Evolutionary conservation across 805 yeast species (phyloP).

Genomic region (Yamadazyma nakazawae): DNA sequence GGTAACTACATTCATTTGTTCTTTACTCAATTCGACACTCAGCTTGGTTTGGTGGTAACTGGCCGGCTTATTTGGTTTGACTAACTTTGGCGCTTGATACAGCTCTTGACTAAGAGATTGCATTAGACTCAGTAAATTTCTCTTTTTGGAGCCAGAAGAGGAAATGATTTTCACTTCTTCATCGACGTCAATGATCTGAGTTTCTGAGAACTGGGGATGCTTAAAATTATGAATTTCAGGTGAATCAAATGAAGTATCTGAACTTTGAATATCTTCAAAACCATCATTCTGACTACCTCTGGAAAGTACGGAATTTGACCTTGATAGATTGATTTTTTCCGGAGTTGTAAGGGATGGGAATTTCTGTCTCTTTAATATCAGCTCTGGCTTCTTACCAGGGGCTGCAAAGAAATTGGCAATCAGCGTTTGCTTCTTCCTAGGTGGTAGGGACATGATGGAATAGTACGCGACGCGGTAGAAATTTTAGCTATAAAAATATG

Average conservation of each 20-base stretch:
- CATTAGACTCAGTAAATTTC: constrained; percentile 1
- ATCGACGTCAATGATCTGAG: not conserved
- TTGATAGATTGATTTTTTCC: constrained; percentile 7
- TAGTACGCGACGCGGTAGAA: constrained; percentile 1
- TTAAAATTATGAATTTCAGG: constrained; percentile 35
- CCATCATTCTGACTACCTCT: constrained; percentile 19
- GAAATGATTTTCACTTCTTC: not conserved
- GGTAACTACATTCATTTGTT: constrained; percentile 48
- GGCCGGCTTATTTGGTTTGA: not conserved
- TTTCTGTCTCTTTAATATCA: not conserved
- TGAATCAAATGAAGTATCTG: constrained; percentile 37
- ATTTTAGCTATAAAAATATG: not conserved
- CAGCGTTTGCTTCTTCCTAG: constrained; percentile 20
- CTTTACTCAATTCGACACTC: constrained; percentile 26
- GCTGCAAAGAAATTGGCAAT: constrained; percentile 27
- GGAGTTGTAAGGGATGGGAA: constrained; percentile 7
- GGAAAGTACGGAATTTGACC: constrained; percentile 22
- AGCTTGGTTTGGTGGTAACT: not conserved
- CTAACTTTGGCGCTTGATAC: constrained; percentile 9
- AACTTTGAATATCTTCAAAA: constrained; percentile 27
- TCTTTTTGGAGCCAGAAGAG: not conserved
- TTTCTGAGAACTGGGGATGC: constrained; percentile 19
- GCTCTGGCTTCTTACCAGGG: not conserved
- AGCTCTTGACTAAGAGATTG: not conserved
- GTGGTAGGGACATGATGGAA: not conserved